Evolutionary conservation across 2,329 filamentous ascomycete species (phyloP).

Genomic region (Zalaria obscura): DNA sequence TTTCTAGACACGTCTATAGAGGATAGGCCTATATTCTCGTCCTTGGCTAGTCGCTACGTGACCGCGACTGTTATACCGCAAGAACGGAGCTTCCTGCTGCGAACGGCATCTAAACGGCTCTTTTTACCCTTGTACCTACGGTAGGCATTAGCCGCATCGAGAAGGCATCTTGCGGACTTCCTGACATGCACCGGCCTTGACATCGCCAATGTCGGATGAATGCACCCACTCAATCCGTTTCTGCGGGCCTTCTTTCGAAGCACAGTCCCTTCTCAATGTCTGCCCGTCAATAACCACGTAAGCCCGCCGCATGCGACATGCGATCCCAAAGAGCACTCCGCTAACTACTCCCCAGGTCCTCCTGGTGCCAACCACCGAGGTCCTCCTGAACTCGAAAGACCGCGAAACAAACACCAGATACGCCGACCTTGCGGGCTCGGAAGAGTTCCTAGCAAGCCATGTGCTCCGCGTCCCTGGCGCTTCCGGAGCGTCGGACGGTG

Average conservation of each 20-base stretch:
- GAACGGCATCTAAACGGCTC: too few species aligned
- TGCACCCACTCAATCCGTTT: conserved; percentile 98
- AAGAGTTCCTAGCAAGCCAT: conserved; percentile 95
- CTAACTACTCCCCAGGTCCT: conserved; percentile 44
- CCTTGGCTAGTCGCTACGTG: too few species aligned
- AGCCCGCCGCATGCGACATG: conserved; percentile 8
- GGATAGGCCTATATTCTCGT: too few species aligned
- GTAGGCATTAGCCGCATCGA: too few species aligned
- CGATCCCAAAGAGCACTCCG: conserved; percentile 3
- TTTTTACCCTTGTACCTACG: too few species aligned
- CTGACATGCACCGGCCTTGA: not conserved
- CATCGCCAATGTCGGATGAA: conserved; percentile 22
- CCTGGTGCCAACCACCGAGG: conserved; percentile 85
- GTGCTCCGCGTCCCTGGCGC: conserved; percentile 66
- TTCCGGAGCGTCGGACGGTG: conserved; percentile 26
- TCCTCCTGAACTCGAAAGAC: conserved; percentile 76
- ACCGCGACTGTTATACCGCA: too few species aligned
- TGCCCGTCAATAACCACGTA: conserved; percentile 77
- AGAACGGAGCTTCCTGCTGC: too few species aligned
- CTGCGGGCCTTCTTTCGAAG: conserved; percentile 98
- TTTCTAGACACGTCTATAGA: too few species aligned
- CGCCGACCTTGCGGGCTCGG: conserved; percentile 69
- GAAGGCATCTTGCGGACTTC: not conserved
- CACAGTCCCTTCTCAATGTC: conserved; percentile 80
- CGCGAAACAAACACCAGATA: conserved; percentile 66